phyloP scores from a whole-genome alignment of 2,329 filamentous ascomycete species.

The Ceratocystis cubensis region DNA sequence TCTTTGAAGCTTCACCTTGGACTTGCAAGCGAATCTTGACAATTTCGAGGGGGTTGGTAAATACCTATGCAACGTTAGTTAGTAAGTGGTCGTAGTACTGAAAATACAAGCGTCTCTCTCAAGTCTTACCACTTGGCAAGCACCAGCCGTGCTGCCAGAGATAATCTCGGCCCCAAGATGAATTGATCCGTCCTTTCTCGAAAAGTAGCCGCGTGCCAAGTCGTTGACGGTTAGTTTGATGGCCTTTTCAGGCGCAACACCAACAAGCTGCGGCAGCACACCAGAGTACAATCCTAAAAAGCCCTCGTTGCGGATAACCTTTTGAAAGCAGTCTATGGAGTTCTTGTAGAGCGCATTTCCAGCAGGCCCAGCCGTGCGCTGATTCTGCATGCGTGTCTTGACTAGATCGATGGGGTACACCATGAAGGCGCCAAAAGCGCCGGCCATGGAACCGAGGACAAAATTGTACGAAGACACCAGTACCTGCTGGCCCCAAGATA shows the following conservation, averaged over 20 bases:
- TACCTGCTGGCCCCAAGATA: conserved; percentile 21
- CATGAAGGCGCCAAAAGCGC: conserved; percentile 98
- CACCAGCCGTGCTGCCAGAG: conserved; percentile 80
- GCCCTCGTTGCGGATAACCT: conserved; percentile 88
- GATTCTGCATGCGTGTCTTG: conserved; percentile 98
- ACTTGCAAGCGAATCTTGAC: conserved; percentile 98
- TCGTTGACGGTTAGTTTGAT: conserved; percentile 99
- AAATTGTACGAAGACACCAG: conserved; percentile 84
- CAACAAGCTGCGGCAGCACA: conserved; percentile 86
- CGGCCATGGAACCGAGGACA: conserved; percentile 72
- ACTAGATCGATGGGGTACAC: conserved; percentile 98
- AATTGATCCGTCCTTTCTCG: conserved; percentile 63
- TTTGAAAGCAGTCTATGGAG: conserved; percentile 86
- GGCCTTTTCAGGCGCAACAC: conserved; percentile 97
- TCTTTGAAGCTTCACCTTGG: conserved; percentile 90
- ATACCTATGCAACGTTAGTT: conserved; percentile 46
- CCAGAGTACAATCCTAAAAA: conserved; percentile 84
- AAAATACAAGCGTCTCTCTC: not conserved
- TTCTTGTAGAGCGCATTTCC: conserved; percentile 93
- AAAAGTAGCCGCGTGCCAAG: conserved; percentile 64
- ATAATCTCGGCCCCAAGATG: conserved; percentile 60
- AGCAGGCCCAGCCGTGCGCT: conserved; percentile 59
- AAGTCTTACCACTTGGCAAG: conserved; percentile 79
- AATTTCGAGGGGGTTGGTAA: conserved; percentile 96
- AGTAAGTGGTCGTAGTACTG: conserved; percentile 17